Evolutionary conservation across 805 yeast genomes (phyloP), one percentile per base, ranked within the genome.

Genomic region (Lipomyces yamanashiensis): DNA sequence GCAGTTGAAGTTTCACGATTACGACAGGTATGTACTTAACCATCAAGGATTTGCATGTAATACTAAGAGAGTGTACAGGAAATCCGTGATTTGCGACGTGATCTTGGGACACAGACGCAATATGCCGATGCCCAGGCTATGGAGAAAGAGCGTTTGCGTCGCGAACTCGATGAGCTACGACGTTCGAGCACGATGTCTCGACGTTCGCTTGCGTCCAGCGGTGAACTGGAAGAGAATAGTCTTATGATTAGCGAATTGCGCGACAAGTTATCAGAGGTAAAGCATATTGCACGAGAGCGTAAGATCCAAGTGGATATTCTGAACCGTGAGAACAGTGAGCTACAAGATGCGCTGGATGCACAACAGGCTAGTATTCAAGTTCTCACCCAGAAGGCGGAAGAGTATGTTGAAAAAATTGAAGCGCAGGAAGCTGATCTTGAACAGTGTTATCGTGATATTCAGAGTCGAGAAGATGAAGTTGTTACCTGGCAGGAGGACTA

Each of bases 401-500:
- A 58, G 28, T 44, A 59, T 8, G 50, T 33, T 7, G 62, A 59
- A 5, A 59, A 63, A 17, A 49, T 59, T 52, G 57, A 28, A 2
- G 40, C 53, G 19, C 56, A 54, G 41, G 59, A 63, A 53, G 56
- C 49, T 19, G 68, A 65, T 8, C 39, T 65, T 12, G 59, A 33
- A 2, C 61, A 50, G 45, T 59, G 64, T 8, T 28, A 50, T 23
- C 52, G 56, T 13, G 67, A 65, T 28, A 47, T 54, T 7, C 44
- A 43, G 12, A 64, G 58, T 15, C 61, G 63, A 12, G 68, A 65
- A 37, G 63, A 54, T 8, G 68, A 65, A 43, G 54, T 65, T 9
- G 28, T 63, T 33, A 59, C 67, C 12, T 65, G 68, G 68, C 68
- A 65, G 50, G 68, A 65, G 40, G 68, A 65, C 49, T 65, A 65